phyloP scores from a whole-genome alignment of 2,329 filamentous ascomycete species.

The Cercospora canescens region DNA sequence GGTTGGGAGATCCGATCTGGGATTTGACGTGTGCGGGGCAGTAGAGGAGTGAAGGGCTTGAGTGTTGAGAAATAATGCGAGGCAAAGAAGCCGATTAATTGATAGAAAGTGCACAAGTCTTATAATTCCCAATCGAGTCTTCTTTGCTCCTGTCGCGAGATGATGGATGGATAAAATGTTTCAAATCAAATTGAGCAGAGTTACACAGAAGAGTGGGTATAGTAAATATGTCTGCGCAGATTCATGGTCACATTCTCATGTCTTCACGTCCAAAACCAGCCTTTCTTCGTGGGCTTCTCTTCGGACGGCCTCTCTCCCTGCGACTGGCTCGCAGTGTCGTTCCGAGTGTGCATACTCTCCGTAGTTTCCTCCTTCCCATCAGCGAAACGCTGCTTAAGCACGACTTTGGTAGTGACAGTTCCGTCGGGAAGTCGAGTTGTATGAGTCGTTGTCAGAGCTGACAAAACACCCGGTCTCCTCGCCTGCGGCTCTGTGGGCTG shows the following conservation, averaged over 20 bases:
- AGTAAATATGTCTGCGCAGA: background rate
- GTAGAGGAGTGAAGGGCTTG: background rate
- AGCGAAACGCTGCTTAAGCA: constrained; percentile 59
- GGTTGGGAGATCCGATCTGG: constrained; percentile 21
- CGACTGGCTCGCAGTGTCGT: constrained; percentile 8
- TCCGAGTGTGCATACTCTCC: constrained; percentile 52
- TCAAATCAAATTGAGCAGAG: background rate
- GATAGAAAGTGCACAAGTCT: background rate
- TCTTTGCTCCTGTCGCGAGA: background rate
- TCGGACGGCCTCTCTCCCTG: background rate
- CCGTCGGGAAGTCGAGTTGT: constrained; percentile 58
- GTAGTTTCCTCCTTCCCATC: constrained; percentile 62
- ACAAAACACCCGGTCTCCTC: constrained; percentile 44
- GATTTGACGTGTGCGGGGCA: constrained; percentile 12
- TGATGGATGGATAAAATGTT: background rate
- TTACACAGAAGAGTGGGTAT: background rate
- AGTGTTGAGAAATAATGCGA: background rate
- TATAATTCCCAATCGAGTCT: background rate
- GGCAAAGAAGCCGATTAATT: background rate
- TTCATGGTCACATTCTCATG: background rate
- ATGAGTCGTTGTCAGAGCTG: constrained; percentile 59
- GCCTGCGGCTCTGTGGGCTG: background rate
- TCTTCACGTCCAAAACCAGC: constrained; percentile 40
- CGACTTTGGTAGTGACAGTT: constrained; percentile 57
- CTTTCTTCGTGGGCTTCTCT: constrained; percentile 21